Percentiles rank a stretch among this genome's conserved stretches.
phyloP scores from a whole-genome alignment of 495 filamentous ascomycete genomes.

The Margaritispora aquatica region DNA sequence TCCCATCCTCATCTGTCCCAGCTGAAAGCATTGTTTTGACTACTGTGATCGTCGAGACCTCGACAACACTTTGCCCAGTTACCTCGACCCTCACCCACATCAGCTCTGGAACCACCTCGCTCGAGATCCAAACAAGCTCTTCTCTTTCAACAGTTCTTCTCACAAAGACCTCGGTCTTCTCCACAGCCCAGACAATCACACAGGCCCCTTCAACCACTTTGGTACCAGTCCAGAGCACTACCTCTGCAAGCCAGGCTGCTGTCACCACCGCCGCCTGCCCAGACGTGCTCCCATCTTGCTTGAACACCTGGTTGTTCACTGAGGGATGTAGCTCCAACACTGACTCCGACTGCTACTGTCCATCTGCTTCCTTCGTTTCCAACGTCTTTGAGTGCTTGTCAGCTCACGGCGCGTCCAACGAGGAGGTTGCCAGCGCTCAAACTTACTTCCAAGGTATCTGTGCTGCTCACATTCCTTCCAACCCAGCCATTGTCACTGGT shows the following conservation, averaged over 20 bases:
- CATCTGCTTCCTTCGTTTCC: conserved; percentile 64
- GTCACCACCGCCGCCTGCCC: conserved; percentile 48
- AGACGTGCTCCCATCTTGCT: conserved; percentile 71
- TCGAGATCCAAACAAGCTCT: conserved; percentile 5
- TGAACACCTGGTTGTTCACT: conserved; percentile 85
- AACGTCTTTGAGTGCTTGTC: conserved; percentile 78
- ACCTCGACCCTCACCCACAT: conserved; percentile 32
- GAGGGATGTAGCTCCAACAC: conserved; percentile 79
- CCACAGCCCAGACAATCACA: conserved; percentile 15
- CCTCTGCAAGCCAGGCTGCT: conserved; percentile 13
- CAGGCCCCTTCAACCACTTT: conserved; percentile 11
- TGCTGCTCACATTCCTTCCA: conserved; percentile 61
- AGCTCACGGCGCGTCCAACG: conserved; percentile 60
- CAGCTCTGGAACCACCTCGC: conserved; percentile 6
- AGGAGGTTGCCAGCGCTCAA: conserved; percentile 64
- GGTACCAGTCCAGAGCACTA: conserved; percentile 12
- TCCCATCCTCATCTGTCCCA: neutral
- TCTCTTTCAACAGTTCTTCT: conserved; percentile 22
- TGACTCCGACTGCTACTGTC: conserved; percentile 82
- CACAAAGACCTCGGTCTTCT: conserved; percentile 19
- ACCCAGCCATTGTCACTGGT: conserved; percentile 80
- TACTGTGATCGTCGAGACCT: conserved; percentile 31
- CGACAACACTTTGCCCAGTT: conserved; percentile 46
- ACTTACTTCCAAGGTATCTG: conserved; percentile 91
- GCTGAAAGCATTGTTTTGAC: conserved; percentile 22